These are phyloP conservation scores for Candida yuanshanica DNA, from an alignment of 805 yeast genomes.

Conservation along the genomic window DNA sequence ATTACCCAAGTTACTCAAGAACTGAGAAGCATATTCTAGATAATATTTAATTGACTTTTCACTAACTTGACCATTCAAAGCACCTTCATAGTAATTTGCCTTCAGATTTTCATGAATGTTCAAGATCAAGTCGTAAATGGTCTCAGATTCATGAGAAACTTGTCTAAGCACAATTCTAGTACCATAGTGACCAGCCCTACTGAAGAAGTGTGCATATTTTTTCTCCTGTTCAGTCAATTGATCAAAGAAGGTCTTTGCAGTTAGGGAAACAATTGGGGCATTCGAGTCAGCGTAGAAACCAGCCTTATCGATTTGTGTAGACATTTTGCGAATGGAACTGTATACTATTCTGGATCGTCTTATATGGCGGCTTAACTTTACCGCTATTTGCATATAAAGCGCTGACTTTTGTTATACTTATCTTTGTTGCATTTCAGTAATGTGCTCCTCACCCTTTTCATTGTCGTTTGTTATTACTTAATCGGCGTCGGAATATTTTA, in stretches of 20 bases:
- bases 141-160: constrained; percentile 77
- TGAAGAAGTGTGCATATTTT: constrained; percentile 76
- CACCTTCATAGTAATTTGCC: constrained; percentile 40
- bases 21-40: constrained; percentile 72
- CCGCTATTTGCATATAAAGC: constrained; percentile 7
- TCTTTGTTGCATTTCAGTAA: no score
- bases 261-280: constrained; percentile 67
- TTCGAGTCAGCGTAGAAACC: constrained; percentile 45
- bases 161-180: constrained; percentile 74
- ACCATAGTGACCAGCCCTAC: constrained; percentile 82
- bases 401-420: no score
- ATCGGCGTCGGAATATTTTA: no score
- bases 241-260: constrained; percentile 66
- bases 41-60: constrained; percentile 30
- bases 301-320: constrained; percentile 9
- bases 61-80: constrained; percentile 32
- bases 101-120: constrained; percentile 45
- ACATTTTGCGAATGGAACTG: constrained; percentile 9
- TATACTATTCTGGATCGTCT: not conserved
- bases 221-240: constrained; percentile 54
- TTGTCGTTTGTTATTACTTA: no score
- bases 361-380: constrained; percentile 7
- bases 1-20: constrained; percentile 69
- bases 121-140: constrained; percentile 65
- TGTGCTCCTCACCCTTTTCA: no score